Evolutionary conservation across 345 rosid species (phyloP), one percentile per base, ranked within the genome.

Genomic region (Euphorbia pulcherrima): DNA sequence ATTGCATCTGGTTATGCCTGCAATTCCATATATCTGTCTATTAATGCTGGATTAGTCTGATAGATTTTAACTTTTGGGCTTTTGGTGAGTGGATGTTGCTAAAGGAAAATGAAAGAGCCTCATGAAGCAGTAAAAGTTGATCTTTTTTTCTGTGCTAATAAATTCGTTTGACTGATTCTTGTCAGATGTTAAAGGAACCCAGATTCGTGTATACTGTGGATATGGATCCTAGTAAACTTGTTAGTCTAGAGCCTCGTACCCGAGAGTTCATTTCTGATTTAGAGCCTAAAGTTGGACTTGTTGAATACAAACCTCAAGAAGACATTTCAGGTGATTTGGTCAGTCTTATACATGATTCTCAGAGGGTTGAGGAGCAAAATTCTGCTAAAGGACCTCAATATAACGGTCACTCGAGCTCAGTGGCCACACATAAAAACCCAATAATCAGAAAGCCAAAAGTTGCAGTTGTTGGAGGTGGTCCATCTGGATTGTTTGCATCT

Each of bases 401-500:
- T 70, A 70, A 3, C 46, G 28, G 12, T 67, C 50, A 53, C 44
- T 61, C 70, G 26, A 74, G 78, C n/a, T 69, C 70, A 64, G 58
- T 65, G 33, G 76, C 53, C 48, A 35, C 70, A 18, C 24, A 53
- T 72, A 75, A 77, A 76, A 51, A 44, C 21, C 54, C 79, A 59
- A 65, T 69, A 18, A 57, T 41, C 35, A 83, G 75, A 67, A 90
- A 82, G 67, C 92, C 92, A 65, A 64, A 72, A 76, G 74, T 93
- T 29, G 88, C 86, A 37, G 88, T 93, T 70, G 96, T 93, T 52
- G 98, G 96, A 53, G 81, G 95, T 76, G 98, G 97, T 56, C 97
- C 98, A 0, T 89, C 98, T 29, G 97, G 98, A 58, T 84, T 90
- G 76, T 89, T 93, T 85, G 96, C 97, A 76, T 74, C 90, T 79